A percentile compares a stretch with the other conserved stretches of the same genome.
Evolutionary conservation across 1,284 basidiomycete species (phyloP).

Genomic region (Malassezia dermatis): DNA sequence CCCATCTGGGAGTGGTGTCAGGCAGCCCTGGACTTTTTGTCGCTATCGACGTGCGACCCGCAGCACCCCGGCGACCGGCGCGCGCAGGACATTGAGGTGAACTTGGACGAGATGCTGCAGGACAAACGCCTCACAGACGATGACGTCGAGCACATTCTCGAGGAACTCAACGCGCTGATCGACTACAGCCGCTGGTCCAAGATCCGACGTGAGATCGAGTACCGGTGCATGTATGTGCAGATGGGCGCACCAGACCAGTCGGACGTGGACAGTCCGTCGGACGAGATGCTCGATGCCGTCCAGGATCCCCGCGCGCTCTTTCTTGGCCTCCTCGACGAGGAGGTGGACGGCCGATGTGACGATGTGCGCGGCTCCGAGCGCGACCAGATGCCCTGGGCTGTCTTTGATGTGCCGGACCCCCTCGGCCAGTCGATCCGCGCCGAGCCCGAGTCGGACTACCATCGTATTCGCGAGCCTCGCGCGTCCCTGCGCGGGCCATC

Average conservation of each 20-base stretch:
- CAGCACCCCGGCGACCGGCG: constrained; percentile 33
- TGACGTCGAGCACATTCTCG: constrained; percentile 34
- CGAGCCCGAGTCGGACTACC: constrained; percentile 15
- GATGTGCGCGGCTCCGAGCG: constrained; percentile 38
- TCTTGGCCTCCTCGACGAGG: constrained; percentile 28
- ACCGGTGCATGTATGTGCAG: constrained; percentile 37
- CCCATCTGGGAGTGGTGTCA: constrained; percentile 41
- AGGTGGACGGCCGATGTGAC: constrained; percentile 29
- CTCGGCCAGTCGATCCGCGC: constrained; percentile 22
- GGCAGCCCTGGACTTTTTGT: constrained; percentile 39
- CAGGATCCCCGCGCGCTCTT: constrained; percentile 30
- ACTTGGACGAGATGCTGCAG: constrained; percentile 40
- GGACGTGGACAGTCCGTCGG: background rate
- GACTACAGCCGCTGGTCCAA: constrained; percentile 38
- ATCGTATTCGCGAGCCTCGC: constrained; percentile 17
- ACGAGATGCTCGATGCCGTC: constrained; percentile 12
- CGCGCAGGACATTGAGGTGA: constrained; percentile 40
- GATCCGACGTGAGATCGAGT: constrained; percentile 43
- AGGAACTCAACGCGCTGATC: constrained; percentile 30
- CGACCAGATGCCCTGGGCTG: constrained; percentile 35
- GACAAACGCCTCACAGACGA: constrained; percentile 34
- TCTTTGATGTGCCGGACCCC: constrained; percentile 34
- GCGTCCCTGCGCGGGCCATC: constrained; percentile 20
- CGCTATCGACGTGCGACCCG: constrained; percentile 41
- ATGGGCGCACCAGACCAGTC: constrained; percentile 20